A percentile compares a stretch with the other conserved stretches of the same genome.
phyloP scores from a whole-genome alignment of 257 asterid species.

The Solanum medicagineum region DNA sequence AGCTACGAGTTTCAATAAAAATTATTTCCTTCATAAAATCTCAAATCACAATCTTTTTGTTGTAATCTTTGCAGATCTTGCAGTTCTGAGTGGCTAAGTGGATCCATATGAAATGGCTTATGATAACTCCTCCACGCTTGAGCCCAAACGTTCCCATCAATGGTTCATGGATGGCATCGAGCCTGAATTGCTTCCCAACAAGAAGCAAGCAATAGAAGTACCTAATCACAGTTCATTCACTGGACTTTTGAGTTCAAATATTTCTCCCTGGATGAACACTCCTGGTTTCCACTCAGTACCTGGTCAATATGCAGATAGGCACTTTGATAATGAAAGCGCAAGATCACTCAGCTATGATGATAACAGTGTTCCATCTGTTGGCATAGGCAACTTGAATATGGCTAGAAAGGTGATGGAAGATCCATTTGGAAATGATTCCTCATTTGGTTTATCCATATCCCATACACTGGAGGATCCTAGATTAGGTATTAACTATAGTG shows the following conservation, averaged over 20 bases:
- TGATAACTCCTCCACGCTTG: constrained; percentile 5
- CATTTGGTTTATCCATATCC: constrained; percentile 16
- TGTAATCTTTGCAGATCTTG: neutral
- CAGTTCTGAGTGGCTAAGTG: neutral
- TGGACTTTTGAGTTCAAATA: constrained; percentile 8
- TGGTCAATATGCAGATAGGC: constrained; percentile 7
- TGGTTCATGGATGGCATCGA: constrained; percentile 14
- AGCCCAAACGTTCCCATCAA: constrained; percentile 11
- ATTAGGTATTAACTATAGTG: constrained; percentile 8
- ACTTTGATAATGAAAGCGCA: constrained; percentile 3
- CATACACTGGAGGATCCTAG: constrained; percentile 10
- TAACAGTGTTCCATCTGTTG: constrained; percentile 7
- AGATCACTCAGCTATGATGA: constrained; percentile 7
- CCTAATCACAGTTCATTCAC: constrained; percentile 10
- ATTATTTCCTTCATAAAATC: neutral
- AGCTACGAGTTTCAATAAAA: neutral
- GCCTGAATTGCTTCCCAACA: constrained; percentile 12
- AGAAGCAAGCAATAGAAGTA: constrained; percentile 8
- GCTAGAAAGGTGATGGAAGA: constrained; percentile 7
- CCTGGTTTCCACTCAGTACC: constrained; percentile 1
- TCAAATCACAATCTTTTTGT: neutral
- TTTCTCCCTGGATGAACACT: constrained; percentile 1
- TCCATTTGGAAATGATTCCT: constrained; percentile 7
- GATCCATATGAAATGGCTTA: constrained; percentile 4
- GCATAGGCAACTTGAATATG: neutral